phyloP scores from a whole-genome alignment of 148 eudicot genomes.

The Mesembryanthemum crystallinum region DNA sequence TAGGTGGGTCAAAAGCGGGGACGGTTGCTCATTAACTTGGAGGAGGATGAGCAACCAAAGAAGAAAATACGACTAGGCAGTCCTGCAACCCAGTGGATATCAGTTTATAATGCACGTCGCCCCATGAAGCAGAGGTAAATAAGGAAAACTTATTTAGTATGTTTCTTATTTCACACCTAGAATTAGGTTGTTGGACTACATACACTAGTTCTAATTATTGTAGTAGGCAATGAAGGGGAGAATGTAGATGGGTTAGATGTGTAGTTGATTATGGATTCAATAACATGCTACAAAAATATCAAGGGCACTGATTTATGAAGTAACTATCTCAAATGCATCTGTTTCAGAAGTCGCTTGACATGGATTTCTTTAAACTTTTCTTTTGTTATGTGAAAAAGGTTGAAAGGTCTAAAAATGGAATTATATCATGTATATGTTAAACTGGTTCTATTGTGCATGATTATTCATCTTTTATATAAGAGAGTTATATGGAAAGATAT shows the following conservation, averaged over 20 bases:
- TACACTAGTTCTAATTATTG: no score
- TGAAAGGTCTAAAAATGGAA: not conserved
- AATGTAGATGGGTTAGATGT: not conserved
- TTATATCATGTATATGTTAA: not conserved
- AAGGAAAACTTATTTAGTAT: not conserved
- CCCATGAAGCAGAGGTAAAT: constrained; percentile 92
- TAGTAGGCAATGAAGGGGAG: not conserved
- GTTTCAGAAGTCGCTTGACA: not conserved
- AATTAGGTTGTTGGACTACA: not conserved
- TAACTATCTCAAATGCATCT: not conserved
- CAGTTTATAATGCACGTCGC: constrained; percentile 91
- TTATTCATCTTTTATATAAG: no score
- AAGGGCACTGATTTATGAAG: not conserved
- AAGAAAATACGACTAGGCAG: constrained; percentile 83
- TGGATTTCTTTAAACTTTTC: not conserved
- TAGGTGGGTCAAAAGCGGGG: constrained; percentile 93
- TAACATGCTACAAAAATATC: not conserved
- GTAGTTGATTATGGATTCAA: not conserved
- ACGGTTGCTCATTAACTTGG: constrained; percentile 76
- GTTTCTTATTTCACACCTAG: not conserved
- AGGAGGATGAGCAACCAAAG: constrained; percentile 90
- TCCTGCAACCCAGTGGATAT: constrained; percentile 96
- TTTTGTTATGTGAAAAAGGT: not conserved
- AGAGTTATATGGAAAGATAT: no score
- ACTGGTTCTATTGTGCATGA: not conserved